Percentiles rank a stretch among this genome's conserved stretches.
Evolutionary conservation across 192 early-diverging fungal genomes (phyloP).

Genomic region (Obelidium mucronatum): DNA sequence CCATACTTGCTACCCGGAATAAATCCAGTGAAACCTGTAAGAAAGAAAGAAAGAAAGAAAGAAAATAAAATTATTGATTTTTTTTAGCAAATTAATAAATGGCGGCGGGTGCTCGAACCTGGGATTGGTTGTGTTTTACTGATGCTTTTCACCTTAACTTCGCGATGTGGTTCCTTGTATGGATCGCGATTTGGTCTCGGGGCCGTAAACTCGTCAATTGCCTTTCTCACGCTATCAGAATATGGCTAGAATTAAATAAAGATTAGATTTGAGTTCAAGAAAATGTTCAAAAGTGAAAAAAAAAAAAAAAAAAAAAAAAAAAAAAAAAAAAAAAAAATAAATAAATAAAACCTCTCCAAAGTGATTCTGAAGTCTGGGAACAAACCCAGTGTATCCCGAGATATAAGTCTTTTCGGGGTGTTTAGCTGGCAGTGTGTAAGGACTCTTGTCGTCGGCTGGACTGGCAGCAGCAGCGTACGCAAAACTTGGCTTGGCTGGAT

Average conservation of each 20-base stretch:
- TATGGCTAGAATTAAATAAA: constrained; percentile 48
- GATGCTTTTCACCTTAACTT: constrained; percentile 34
- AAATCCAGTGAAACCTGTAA: constrained; percentile 60
- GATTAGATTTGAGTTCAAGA: neutral
- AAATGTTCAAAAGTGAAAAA: neutral
- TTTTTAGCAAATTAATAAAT: neutral
- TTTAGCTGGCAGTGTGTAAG: constrained; percentile 55
- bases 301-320: neutral
- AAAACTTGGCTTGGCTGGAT: constrained; percentile 42
- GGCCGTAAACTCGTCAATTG: constrained; percentile 60
- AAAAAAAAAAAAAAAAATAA: neutral
- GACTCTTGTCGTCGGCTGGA: constrained; percentile 55
- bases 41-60: too few species aligned
- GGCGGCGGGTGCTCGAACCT: constrained; percentile 24
- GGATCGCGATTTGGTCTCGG: constrained; percentile 36
- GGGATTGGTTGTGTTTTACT: constrained; percentile 54
- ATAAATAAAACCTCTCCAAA: constrained; percentile 62
- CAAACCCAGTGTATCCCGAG: constrained; percentile 65
- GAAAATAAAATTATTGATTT: neutral
- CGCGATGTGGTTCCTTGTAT: constrained; percentile 33
- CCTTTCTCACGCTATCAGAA: constrained; percentile 57
- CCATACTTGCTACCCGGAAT: constrained; percentile 56
- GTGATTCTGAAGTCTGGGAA: constrained; percentile 63
- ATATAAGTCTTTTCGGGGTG: constrained; percentile 66
- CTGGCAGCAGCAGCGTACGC: constrained; percentile 43